These are phyloP conservation scores for Melanopsichium pennsylvanicum DNA, from an alignment of 1,284 basidiomycete genomes.

Conservation along the genomic window DNA sequence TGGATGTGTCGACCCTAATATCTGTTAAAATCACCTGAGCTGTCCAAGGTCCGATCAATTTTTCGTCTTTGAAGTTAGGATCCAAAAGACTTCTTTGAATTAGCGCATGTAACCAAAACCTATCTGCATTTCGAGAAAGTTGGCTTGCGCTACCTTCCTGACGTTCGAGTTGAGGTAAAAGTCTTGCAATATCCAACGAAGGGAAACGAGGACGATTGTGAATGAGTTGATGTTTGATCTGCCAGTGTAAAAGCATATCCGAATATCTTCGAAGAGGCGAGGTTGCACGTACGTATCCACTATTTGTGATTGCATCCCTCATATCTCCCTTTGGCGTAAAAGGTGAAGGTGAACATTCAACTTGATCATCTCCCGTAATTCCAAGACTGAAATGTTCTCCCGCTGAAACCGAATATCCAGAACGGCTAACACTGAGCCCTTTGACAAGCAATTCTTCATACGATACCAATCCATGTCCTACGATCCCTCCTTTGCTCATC, in stretches of 20 bases:
- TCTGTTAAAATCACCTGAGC: slow-evolving; percentile 38
- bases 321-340: not conserved
- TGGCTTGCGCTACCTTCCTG: slow-evolving; percentile 41
- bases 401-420: slow-evolving; percentile 64
- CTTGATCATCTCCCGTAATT: slow-evolving; percentile 70
- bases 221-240: slow-evolving; percentile 79
- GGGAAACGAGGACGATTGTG: slow-evolving; percentile 5
- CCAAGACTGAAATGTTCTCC: slow-evolving; percentile 78
- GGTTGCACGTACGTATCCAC: slow-evolving; percentile 79
- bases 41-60: slow-evolving; percentile 9
- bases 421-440: slow-evolving; percentile 13
- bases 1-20: slow-evolving; percentile 25
- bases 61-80: not conserved
- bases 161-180: slow-evolving; percentile 41
- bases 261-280: slow-evolving; percentile 85
- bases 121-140: slow-evolving; percentile 24
- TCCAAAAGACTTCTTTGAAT: slow-evolving; percentile 26
- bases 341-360: slow-evolving; percentile 43
- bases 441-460: slow-evolving; percentile 22
- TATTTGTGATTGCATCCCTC: slow-evolving; percentile 16
- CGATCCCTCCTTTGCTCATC: not conserved
- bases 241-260: slow-evolving; percentile 91
- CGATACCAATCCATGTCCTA: slow-evolving; percentile 31
- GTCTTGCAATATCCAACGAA: slow-evolving; percentile 3
- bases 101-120: slow-evolving; percentile 40